Conservation (phyloP, 257 asterid species). For the Nicotiana tabacum region DNA sequence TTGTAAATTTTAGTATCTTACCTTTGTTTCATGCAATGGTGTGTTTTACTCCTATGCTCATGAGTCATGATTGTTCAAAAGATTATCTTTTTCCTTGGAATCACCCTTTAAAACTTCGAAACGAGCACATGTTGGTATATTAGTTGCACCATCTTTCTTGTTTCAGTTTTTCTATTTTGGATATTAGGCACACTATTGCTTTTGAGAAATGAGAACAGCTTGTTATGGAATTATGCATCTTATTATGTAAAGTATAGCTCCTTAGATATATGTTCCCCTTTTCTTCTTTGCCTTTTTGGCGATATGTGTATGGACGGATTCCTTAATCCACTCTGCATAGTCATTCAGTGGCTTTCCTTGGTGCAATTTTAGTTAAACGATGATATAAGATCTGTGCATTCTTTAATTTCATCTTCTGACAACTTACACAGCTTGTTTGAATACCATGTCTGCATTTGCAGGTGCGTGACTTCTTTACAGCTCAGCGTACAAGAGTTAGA, state of each 20-base stretch:
- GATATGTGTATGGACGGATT: neutral
- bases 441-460: conserved; percentile 21
- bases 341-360: neutral
- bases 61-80: neutral
- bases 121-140: neutral
- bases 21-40: neutral
- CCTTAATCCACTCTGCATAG: neutral
- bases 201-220: neutral
- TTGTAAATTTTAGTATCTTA: neutral
- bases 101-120: neutral
- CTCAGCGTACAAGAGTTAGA: conserved; percentile 83
- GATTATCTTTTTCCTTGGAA: neutral
- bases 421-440: neutral
- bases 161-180: conserved; percentile 2
- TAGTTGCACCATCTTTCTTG: neutral
- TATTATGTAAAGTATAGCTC: neutral
- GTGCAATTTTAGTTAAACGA: neutral
- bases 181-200: neutral
- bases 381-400: neutral
- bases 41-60: neutral
- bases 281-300: neutral
- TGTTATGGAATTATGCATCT: neutral
- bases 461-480: conserved; percentile 83
- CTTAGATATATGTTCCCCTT: neutral
- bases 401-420: neutral